phyloP scores from a whole-genome alignment of 768 basidiomycete species.

The Tephrocybe rancida region DNA sequence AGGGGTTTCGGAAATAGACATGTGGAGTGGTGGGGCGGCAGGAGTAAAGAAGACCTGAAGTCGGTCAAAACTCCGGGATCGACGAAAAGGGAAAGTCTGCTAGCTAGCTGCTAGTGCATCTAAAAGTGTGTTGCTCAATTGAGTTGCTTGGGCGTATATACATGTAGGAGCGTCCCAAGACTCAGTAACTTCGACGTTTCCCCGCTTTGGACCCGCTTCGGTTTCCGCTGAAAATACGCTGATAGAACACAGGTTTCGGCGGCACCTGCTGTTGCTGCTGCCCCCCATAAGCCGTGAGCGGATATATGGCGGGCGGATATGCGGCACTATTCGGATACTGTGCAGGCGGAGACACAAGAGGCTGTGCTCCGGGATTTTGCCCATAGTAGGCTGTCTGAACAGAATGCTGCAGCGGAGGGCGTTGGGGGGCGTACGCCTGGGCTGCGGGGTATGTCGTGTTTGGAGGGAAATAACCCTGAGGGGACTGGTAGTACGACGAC shows the following conservation, averaged over 20 bases:
- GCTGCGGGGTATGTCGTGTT: neutral
- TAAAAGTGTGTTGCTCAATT: no score
- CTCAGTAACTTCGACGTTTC: neutral
- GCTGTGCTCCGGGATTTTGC: neutral
- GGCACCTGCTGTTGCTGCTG: neutral
- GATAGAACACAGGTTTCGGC: conserved; percentile 10
- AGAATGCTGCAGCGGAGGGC: neutral
- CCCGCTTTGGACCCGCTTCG: conserved; percentile 1
- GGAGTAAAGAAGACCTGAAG: no score
- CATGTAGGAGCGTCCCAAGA: neutral
- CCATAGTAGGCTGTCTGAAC: neutral
- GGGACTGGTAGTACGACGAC: neutral
- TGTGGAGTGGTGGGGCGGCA: no score
- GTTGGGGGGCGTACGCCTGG: neutral
- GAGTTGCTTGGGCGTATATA: no score
- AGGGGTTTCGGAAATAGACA: no score
- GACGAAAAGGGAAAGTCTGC: no score
- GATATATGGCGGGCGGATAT: conserved; percentile 11
- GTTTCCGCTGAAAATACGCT: conserved; percentile 9
- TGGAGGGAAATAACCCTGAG: neutral
- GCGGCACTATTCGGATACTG: conserved; percentile 9
- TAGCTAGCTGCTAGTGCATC: no score
- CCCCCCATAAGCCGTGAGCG: conserved; percentile 4
- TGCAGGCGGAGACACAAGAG: neutral
- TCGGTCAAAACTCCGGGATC: no score